A percentile compares a stretch with the other conserved stretches of the same genome.
These are phyloP conservation scores for Hippophae gyantsensis DNA, from an alignment of 306 rosid genomes.

Conservation along the genomic window DNA sequence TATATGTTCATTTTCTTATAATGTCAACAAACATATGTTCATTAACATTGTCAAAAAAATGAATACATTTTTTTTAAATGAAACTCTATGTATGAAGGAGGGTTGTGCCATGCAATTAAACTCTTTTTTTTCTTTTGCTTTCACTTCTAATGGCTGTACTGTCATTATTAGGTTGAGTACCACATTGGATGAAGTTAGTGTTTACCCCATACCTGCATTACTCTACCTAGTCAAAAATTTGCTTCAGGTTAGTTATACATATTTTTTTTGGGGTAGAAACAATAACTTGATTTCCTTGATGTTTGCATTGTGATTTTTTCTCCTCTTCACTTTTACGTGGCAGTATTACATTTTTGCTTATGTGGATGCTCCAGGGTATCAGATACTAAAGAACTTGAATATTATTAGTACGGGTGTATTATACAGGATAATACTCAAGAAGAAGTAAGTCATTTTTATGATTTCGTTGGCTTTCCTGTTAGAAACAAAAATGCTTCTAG, in stretches of 20 bases:
- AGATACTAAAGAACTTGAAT: conserved; percentile 80
- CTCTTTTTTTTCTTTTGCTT: neutral
- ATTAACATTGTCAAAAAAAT: too few relatives aligned
- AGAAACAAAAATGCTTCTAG: neutral
- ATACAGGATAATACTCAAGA: conserved; percentile 87
- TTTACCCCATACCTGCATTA: conserved; percentile 83
- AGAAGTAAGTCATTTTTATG: conserved; percentile 32
- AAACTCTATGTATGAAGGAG: too few relatives aligned
- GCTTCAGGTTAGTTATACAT: conserved; percentile 66
- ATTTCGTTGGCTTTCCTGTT: neutral
- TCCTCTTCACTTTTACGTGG: conserved; percentile 23
- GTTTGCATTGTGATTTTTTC: conserved; percentile 18
- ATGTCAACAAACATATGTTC: too few relatives aligned
- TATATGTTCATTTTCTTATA: too few relatives aligned
- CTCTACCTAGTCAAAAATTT: conserved; percentile 88
- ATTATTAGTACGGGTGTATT: conserved; percentile 86
- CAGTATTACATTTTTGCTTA: conserved; percentile 96
- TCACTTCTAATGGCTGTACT: conserved; percentile 3
- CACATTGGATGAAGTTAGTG: conserved; percentile 74
- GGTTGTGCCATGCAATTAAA: too few relatives aligned
- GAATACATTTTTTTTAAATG: too few relatives aligned
- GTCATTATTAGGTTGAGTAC: conserved; percentile 60
- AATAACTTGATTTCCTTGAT: conserved; percentile 6
- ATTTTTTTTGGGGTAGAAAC: conserved; percentile 1
- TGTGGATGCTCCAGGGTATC: conserved; percentile 98